A percentile compares a stretch with the other conserved stretches of the same genome.
phyloP scores from a whole-genome alignment of 768 basidiomycete genomes.

The Strobilomyces echinocephalus region DNA sequence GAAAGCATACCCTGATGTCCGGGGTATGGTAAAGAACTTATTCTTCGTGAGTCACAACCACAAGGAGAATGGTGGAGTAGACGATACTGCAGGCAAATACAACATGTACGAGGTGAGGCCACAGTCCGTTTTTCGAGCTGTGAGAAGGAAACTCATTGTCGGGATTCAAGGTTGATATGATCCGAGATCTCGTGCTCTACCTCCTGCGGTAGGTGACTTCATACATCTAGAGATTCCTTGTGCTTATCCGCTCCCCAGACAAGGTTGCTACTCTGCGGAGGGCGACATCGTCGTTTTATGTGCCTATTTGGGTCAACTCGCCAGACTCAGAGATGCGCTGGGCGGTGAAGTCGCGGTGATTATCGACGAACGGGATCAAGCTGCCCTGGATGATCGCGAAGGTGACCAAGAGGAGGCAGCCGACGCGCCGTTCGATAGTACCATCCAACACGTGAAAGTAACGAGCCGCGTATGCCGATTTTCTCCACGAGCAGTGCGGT shows the following conservation, averaged over 20 bases:
- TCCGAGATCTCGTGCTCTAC: constrained; percentile 50
- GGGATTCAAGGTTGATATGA: constrained; percentile 38
- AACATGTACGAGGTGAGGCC: constrained; percentile 72
- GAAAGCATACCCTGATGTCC: constrained; percentile 46
- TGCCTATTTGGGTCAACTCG: constrained; percentile 50
- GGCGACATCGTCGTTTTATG: constrained; percentile 54
- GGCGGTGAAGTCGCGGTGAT: constrained; percentile 50
- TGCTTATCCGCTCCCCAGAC: constrained; percentile 26
- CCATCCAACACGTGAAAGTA: constrained; percentile 47
- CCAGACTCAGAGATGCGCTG: constrained; percentile 40
- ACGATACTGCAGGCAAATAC: constrained; percentile 62
- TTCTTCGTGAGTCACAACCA: constrained; percentile 65
- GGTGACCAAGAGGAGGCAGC: constrained; percentile 33
- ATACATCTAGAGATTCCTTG: not conserved
- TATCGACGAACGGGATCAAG: constrained; percentile 67
- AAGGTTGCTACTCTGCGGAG: constrained; percentile 42
- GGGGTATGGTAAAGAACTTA: constrained; percentile 58
- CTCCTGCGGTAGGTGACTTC: constrained; percentile 34
- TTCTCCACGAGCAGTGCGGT: not conserved
- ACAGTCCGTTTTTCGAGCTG: not conserved
- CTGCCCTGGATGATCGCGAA: constrained; percentile 52
- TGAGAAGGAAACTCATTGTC: constrained; percentile 1
- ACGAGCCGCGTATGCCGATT: constrained; percentile 42
- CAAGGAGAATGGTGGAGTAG: constrained; percentile 52
- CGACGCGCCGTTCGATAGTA: constrained; percentile 12